These are phyloP conservation scores for Akanthomyces muscarius DNA, from an alignment of 2,329 filamentous ascomycete genomes.

Conservation along the genomic window DNA sequence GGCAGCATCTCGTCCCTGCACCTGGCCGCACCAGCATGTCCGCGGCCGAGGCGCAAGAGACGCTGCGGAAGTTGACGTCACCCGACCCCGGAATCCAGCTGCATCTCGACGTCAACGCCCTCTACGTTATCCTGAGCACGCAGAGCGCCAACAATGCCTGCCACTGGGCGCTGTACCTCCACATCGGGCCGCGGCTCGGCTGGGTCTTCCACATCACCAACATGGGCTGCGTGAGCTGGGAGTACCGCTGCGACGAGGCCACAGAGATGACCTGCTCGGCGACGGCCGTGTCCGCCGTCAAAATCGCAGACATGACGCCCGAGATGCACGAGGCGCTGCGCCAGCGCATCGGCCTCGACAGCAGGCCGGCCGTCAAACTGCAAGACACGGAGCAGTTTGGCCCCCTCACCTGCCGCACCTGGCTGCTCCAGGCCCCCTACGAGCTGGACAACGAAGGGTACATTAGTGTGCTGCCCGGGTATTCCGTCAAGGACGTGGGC, in stretches of 20 bases:
- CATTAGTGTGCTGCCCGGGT: slow-evolving; percentile 16
- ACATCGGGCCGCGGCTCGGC: neutral
- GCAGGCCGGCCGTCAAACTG: neutral
- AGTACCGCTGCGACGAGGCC: slow-evolving; percentile 8
- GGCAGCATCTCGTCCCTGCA: neutral
- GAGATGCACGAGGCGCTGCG: slow-evolving; percentile 14
- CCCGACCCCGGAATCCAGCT: neutral
- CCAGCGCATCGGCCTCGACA: neutral
- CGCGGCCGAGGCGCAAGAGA: neutral
- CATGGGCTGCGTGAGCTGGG: neutral
- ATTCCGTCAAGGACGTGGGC: slow-evolving; percentile 8
- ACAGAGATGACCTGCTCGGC: slow-evolving; percentile 1
- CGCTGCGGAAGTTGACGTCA: neutral
- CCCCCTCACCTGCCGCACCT: slow-evolving; percentile 15
- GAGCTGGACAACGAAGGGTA: slow-evolving; percentile 21
- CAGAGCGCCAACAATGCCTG: neutral
- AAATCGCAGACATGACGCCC: slow-evolving; percentile 11
- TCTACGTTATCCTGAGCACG: slow-evolving; percentile 12
- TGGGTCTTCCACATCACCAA: slow-evolving; percentile 13
- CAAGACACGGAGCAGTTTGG: slow-evolving; percentile 16
- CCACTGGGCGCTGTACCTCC: slow-evolving; percentile 13
- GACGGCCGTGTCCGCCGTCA: slow-evolving; percentile 8
- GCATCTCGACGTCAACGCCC: slow-evolving; percentile 11
- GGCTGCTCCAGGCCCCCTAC: slow-evolving; percentile 18
- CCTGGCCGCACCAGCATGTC: slow-evolving; percentile 2